Evolutionary conservation across 495 filamentous ascomycete genomes (phyloP).

Genomic region (Amniculicola lignicola): DNA sequence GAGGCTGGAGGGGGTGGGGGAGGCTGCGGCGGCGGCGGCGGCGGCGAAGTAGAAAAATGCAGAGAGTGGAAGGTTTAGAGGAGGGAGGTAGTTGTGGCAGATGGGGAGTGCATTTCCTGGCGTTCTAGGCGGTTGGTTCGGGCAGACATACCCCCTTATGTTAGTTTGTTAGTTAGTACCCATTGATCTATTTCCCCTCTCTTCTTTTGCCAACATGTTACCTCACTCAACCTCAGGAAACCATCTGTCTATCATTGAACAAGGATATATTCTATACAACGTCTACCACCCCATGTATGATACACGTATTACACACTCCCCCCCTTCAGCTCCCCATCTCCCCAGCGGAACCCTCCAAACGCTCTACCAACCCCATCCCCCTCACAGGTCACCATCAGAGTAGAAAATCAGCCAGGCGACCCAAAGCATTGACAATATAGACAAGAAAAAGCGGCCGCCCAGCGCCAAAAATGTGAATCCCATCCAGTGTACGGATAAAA

Average conservation of each 20-base stretch:
- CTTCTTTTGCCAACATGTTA: too few species aligned
- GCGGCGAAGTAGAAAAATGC: too few species aligned
- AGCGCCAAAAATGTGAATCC: neutral
- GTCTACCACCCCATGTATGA: neutral
- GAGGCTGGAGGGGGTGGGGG: constrained; percentile 53
- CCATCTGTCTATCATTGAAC: too few species aligned
- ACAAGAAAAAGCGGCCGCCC: constrained; percentile 14
- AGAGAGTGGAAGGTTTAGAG: too few species aligned
- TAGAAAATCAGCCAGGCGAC: constrained; percentile 6
- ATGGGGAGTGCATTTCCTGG: too few species aligned
- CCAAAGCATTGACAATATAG: constrained; percentile 6
- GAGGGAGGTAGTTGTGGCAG: too few species aligned
- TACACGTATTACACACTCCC: neutral
- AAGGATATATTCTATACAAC: constrained; percentile 10
- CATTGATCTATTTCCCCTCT: too few species aligned
- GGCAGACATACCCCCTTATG: too few species aligned
- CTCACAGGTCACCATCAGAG: constrained; percentile 6
- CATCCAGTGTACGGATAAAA: neutral
- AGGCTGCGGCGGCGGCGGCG: too few species aligned
- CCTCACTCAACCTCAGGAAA: too few species aligned
- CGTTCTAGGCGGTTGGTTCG: too few species aligned
- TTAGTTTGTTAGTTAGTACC: too few species aligned
- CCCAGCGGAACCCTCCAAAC: neutral
- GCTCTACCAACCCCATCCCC: neutral
- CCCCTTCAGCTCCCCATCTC: neutral